Base-by-base conservation (phyloP, 2,329 filamentous ascomycete genomes). In the Fusarium sp. region DNA sequence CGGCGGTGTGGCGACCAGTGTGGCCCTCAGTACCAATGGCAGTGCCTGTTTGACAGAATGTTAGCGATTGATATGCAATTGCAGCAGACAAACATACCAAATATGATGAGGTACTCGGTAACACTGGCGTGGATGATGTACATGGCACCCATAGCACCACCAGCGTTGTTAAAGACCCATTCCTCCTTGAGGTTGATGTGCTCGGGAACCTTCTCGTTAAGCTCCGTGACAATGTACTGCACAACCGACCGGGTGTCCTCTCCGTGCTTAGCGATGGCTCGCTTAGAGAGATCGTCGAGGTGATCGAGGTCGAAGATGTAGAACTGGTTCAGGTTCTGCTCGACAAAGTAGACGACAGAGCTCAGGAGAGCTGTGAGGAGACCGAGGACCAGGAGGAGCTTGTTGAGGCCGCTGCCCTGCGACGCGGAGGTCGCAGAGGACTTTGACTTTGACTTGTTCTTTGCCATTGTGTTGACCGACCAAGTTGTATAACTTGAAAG, bases 131-230 rank as follows among this genome's bases (percentile, higher is more conserved):
- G 94, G 77, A 97, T 91, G 73, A 97, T 91, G 81, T 94, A 94
- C 94, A 97, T 96, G 78, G 89, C 93, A 62, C 94, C 94, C 94
- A 97, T 97, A 58, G 94, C 94, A 72, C 94, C 94, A 58, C 94
- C 94, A 57, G 94, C 94, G 79, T 97, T 97, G 86, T 97, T 97
- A 78, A 97, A 95, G 49, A 97, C 87, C 94, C 94, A 97, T 82
- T 95, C 92, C 83, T 95, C 90, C 66, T 92, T 84, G 61, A 88
- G 80, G 83, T 92, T 94, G 79, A 95, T 79, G 81, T 93, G 84
- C 55, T 78, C 76, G 56, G 83, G 80, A 79, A 83, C 76, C 76
- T 86, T 87, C 52, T 79, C 78, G 74, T 85, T 84, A 61, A 97
- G 86, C 83, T 94, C 91, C 67, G 83, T 78, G 57, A 93, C 89